phyloP scores from a whole-genome alignment of 768 basidiomycete genomes.

The Amanita brunnescens region DNA sequence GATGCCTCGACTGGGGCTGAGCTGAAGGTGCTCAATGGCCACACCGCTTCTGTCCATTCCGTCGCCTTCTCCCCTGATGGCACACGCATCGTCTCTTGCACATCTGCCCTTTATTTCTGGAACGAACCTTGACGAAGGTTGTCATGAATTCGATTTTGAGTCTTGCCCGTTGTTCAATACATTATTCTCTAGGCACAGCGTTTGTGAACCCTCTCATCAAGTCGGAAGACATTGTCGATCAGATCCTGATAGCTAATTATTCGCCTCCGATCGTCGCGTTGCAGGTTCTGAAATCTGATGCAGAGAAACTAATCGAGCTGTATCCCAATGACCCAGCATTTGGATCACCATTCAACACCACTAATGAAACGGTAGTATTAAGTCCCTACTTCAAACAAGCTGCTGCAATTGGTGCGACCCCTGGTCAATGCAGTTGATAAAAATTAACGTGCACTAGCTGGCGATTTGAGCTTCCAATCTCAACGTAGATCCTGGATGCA shows the following conservation, averaged over 20 bases:
- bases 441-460: slow-evolving; percentile 8
- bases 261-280: slow-evolving; percentile 18
- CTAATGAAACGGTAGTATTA: slow-evolving; percentile 35
- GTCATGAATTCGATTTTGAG: neutral
- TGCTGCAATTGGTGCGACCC: slow-evolving; percentile 19
- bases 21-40: too few species aligned
- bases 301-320: slow-evolving; percentile 21
- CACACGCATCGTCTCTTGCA: too few species aligned
- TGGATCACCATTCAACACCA: slow-evolving; percentile 37
- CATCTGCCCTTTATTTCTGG: slow-evolving; percentile 37
- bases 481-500: slow-evolving; percentile 25
- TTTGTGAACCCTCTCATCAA: slow-evolving; percentile 12
- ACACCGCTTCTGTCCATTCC: too few species aligned
- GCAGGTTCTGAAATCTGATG: slow-evolving; percentile 10
- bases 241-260: slow-evolving; percentile 15
- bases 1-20: too few species aligned
- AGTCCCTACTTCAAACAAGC: slow-evolving; percentile 29
- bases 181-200: neutral
- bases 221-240: slow-evolving; percentile 17
- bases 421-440: too few species aligned
- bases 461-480: slow-evolving; percentile 29
- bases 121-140: slow-evolving; percentile 38
- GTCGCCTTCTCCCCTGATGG: too few species aligned
- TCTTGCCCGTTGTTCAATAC: neutral
- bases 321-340: slow-evolving; percentile 35